Conservation (phyloP, 1,139 yeast species). For the Suhomyces bribrorum region DNA sequence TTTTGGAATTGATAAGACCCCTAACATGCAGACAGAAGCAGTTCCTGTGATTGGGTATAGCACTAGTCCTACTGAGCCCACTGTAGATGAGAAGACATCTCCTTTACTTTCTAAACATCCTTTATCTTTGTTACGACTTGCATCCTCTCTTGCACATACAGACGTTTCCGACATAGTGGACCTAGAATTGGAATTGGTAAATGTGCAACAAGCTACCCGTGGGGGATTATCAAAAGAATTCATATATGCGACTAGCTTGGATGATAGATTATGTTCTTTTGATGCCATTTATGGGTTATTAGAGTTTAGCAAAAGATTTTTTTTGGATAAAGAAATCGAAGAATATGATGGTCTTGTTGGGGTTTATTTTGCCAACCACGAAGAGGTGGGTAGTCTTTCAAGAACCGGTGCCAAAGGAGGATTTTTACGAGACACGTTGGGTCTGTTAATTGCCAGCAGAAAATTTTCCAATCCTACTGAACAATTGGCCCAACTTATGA, state of each 20-base stretch:
- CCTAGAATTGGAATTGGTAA: slow-evolving; percentile 45
- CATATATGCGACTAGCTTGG: slow-evolving; percentile 46
- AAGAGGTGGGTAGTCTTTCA: slow-evolving; percentile 46
- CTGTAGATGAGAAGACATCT: slow-evolving; percentile 34
- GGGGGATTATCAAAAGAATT: slow-evolving; percentile 46
- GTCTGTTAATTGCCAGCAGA: slow-evolving; percentile 13
- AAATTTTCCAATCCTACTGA: slow-evolving; percentile 5
- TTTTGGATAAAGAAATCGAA: slow-evolving; percentile 18
- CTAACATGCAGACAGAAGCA: slow-evolving; percentile 42
- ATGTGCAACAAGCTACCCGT: slow-evolving; percentile 41
- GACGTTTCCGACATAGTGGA: slow-evolving; percentile 30
- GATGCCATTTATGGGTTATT: slow-evolving; percentile 41
- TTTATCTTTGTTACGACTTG: slow-evolving; percentile 35
- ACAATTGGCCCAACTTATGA: slow-evolving; percentile 13
- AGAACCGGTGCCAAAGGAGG: slow-evolving; percentile 46
- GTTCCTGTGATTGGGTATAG: slow-evolving; percentile 46
- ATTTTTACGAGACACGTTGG: slow-evolving; percentile 21
- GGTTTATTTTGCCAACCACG: slow-evolving; percentile 46
- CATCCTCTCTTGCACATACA: slow-evolving; percentile 32
- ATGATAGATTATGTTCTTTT: slow-evolving; percentile 47
- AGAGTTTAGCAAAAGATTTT: slow-evolving; percentile 24
- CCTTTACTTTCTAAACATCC: slow-evolving; percentile 44
- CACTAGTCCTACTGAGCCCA: slow-evolving; percentile 12
- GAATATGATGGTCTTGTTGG: slow-evolving; percentile 34
- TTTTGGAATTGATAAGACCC: slow-evolving; percentile 37